Percentiles rank a stretch among this genome's conserved stretches.
Evolutionary conservation across 75 land plant species (phyloP).

Genomic region (Gnetum montanum): DNA sequence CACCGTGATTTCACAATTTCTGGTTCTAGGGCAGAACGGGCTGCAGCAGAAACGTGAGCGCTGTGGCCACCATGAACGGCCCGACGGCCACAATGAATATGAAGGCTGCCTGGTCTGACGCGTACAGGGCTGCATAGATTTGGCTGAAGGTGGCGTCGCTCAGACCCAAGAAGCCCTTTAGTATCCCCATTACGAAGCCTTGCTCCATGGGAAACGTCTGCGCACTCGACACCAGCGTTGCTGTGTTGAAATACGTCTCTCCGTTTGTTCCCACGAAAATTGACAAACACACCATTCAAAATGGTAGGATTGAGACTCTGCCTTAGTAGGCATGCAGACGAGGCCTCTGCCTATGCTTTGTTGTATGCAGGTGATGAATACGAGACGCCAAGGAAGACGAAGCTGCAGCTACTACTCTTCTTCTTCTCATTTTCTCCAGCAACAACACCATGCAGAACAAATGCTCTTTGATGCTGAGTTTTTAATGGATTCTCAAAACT

Average conservation of each 20-base stretch:
- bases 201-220: conserved; percentile 80
- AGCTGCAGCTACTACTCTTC: no score
- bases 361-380: no score
- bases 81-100: conserved; percentile 91
- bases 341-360: no score
- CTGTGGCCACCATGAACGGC: conserved; percentile 61
- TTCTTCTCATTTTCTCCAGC: no score
- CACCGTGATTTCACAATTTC: conserved; percentile 27
- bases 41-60: conserved; percentile 62
- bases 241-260: conserved; percentile 91
- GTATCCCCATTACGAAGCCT: conserved; percentile 81
- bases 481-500: no score
- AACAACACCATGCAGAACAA: no score
- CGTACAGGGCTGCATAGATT: conserved; percentile 56
- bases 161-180: conserved; percentile 90
- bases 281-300: conserved; percentile 80
- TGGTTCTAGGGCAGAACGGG: conserved; percentile 58
- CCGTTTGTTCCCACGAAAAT: conserved; percentile 86
- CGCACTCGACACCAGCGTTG: conserved; percentile 75
- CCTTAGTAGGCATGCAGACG: no score
- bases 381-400: no score
- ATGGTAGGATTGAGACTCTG: no score
- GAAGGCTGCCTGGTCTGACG: conserved; percentile 70
- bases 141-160: conserved; percentile 86
- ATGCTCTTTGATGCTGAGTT: no score